Conservation (phyloP, 768 basidiomycete species). For the Amanita muscaria region DNA sequence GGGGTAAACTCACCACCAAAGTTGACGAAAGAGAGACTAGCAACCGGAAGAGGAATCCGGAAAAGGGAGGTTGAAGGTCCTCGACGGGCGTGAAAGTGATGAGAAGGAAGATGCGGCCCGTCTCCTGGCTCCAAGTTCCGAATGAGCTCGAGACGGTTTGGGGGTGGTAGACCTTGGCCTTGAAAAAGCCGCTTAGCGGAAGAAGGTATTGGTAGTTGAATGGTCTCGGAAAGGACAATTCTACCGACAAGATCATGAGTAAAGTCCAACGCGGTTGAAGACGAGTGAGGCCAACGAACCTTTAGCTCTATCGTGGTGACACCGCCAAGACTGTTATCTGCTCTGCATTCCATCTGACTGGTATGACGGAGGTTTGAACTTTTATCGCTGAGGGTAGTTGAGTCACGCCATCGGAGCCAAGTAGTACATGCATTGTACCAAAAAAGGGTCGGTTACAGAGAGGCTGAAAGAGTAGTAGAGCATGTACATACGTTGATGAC, state of each 20-base stretch:
- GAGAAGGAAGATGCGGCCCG: conserved; percentile 48
- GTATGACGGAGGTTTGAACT: no score
- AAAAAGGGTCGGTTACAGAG: no score
- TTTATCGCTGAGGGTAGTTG: no score
- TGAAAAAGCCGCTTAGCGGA: conserved; percentile 69
- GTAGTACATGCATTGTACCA: no score
- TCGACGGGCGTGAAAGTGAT: conserved; percentile 66
- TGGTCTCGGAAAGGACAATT: conserved; percentile 71
- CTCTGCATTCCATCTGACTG: conserved; percentile 72
- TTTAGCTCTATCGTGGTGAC: conserved; percentile 77
- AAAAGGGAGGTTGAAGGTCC: conserved; percentile 76
- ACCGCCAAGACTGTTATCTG: conserved; percentile 65
- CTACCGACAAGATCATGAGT: conserved; percentile 28
- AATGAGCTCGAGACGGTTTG: conserved; percentile 67
- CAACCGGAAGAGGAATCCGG: conserved; percentile 58
- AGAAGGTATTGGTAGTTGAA: conserved; percentile 70
- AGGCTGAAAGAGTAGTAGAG: no score
- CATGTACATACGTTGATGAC: no score
- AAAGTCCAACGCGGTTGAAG: conserved; percentile 9
- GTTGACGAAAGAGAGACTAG: conserved; percentile 60
- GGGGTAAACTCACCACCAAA: conserved; percentile 64
- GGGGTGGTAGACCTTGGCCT: conserved; percentile 73
- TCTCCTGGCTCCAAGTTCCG: conserved; percentile 49
- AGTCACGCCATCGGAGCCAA: no score
- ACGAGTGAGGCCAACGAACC: conserved; percentile 29